Evolutionary conservation across 495 filamentous ascomycete genomes (phyloP).

Genomic region (Penicillium dipodomyicola): DNA sequence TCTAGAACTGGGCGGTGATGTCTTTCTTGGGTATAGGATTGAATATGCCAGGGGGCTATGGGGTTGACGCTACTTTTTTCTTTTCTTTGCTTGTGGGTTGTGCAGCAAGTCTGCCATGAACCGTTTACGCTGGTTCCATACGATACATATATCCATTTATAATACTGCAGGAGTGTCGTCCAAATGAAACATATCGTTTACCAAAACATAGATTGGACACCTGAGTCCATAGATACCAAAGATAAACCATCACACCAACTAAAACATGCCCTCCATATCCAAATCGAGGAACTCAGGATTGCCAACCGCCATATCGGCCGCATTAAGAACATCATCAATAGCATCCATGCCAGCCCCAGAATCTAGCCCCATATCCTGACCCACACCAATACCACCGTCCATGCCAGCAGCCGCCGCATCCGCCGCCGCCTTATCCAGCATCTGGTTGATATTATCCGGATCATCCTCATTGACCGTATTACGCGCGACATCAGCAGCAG

Average conservation of each 20-base stretch:
- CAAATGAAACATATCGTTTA: background rate
- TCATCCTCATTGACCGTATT: conserved; percentile 28
- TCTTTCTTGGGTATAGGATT: background rate
- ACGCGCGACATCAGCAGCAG: conserved; percentile 17
- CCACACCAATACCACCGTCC: conserved; percentile 17
- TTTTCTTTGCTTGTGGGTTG: background rate
- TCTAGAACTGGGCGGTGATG: background rate
- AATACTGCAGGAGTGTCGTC: background rate
- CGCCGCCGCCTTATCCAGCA: conserved; percentile 44
- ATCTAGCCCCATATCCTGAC: conserved; percentile 34
- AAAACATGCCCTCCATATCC: conserved; percentile 52
- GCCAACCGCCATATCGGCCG: conserved; percentile 46
- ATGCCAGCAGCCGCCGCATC: conserved; percentile 29
- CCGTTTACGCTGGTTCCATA: background rate
- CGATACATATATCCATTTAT: background rate
- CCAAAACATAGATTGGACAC: background rate
- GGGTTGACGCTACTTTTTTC: background rate
- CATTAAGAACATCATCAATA: conserved; percentile 49
- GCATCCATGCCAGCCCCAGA: conserved; percentile 34
- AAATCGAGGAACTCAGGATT: conserved; percentile 51
- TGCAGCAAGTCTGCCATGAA: background rate
- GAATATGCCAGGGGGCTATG: background rate
- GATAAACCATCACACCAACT: conserved; percentile 1
- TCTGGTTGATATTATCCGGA: conserved; percentile 45
- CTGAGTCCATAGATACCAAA: background rate